Base-by-base conservation (phyloP, 257 asterid species). In the Capsicum rhomboideum region DNA sequence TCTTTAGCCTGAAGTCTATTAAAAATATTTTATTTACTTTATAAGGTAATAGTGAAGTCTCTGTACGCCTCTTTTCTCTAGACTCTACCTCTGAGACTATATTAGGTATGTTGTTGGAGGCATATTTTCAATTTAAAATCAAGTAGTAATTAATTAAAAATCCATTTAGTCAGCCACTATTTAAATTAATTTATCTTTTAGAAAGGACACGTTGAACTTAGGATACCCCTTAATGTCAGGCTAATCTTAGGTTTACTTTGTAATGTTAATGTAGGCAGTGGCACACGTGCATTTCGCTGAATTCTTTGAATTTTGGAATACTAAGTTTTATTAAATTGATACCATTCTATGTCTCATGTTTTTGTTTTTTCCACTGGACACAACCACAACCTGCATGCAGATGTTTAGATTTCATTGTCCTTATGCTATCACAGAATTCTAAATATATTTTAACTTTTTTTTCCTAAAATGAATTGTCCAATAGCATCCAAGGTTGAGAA, bases 281-380 rank as follows among this genome's bases (percentile, higher is more conserved):
- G n/a, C 90, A 86, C 90, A 89, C 90, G 88, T 89, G 90, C 87
- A 83, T 16, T 50, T 84, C 86, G 77, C 88, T 85, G 85, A 86
- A 77, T 90, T 82, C 78, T 80, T 87, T 89, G 84, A 72, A 87
- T 68, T 83, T 80, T 80, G 87, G 79, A 69, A 82, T 90, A 64
- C 82, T 78, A 59, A 82, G 49, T 77, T 78, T 77, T 72, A 80
- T 67, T 49, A 63, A 12, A 80, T 80, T 58, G 83, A 80, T 80
- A 49, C 83, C 59, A 21, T 59, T 80, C 77, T 61, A 42, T 80
- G 83, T 58, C 77, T 42, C 23, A 77, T 16, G 26, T 49, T 75
- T 58, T 56, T 80, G 59, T 28, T 59, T 80, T 80, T 80, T 56
- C 12, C 63, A 8, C 50, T 34, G 50, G 23, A 29, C 26, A 37